These are phyloP conservation scores for Phytopythium delawarense DNA, from an alignment of 352 stramenopile genomes.

Conservation along the genomic window DNA sequence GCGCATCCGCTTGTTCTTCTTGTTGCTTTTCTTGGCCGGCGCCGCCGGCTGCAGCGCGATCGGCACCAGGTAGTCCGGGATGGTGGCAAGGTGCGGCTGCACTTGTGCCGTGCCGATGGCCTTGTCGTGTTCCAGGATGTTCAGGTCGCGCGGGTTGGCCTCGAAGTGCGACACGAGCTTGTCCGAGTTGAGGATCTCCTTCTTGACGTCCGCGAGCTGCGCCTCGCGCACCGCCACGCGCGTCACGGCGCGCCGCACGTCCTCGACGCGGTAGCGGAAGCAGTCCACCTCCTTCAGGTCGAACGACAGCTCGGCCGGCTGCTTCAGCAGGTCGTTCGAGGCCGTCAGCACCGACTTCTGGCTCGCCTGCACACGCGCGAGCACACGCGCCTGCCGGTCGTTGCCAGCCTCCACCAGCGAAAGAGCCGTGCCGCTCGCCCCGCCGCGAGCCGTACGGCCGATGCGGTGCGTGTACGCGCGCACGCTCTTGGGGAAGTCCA, in stretches of 20 bases:
- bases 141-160: conserved; percentile 93
- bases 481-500: conserved; percentile 95
- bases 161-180: conserved; percentile 96
- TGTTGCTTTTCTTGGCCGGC: conserved; percentile 76
- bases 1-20: conserved; percentile 70
- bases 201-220: conserved; percentile 94
- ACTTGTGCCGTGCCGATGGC: conserved; percentile 91
- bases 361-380: conserved; percentile 90
- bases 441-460: conserved; percentile 95
- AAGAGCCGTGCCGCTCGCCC: conserved; percentile 94
- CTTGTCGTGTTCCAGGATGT: conserved; percentile 96
- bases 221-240: conserved; percentile 92
- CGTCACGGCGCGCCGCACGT: conserved; percentile 94
- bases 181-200: conserved; percentile 98
- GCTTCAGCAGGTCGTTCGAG: conserved; percentile 82
- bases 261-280: conserved; percentile 97
- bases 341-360: conserved; percentile 85
- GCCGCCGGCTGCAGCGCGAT: conserved; percentile 88
- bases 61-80: conserved; percentile 98
- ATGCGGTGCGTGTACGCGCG: conserved; percentile 98
- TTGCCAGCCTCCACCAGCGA: conserved; percentile 90
- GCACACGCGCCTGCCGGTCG: conserved; percentile 71
- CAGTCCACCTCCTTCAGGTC: conserved; percentile 97
- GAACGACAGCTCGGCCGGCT: conserved; percentile 96
- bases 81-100: conserved; percentile 92